These are phyloP conservation scores for Gamsiella multidivaricata DNA, from an alignment of 192 early-diverging fungal genomes.

Conservation along the genomic window DNA sequence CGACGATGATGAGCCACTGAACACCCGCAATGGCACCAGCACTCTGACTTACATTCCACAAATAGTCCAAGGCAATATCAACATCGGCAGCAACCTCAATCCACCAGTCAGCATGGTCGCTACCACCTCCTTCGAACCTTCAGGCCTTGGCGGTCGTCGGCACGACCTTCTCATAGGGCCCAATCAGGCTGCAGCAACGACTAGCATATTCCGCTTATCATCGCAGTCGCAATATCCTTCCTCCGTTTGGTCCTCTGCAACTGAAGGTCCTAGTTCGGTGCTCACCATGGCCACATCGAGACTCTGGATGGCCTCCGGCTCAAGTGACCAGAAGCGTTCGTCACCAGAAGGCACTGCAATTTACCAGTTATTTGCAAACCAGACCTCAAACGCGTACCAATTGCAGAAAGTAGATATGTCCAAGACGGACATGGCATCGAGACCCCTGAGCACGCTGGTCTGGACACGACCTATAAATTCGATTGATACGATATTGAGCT, in stretches of 20 bases:
- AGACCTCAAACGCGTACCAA: not conserved
- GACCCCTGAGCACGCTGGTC: not conserved
- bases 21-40: not conserved
- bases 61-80: not conserved
- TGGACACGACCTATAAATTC: not conserved
- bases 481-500: not conserved
- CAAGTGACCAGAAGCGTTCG: not conserved
- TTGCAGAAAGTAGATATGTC: conserved; percentile 1
- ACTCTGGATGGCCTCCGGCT: conserved; percentile 10
- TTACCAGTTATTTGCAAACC: not conserved
- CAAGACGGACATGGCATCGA: not conserved
- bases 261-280: not conserved
- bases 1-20: not conserved
- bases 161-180: not conserved
- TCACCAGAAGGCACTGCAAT: not conserved
- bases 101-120: not conserved
- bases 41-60: not conserved
- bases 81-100: not conserved
- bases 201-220: too few relatives aligned
- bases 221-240: not conserved
- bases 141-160: not conserved
- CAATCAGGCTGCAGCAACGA: not conserved
- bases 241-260: not conserved
- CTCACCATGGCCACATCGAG: not conserved
- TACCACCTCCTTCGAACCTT: not conserved